Evolutionary conservation across 805 yeast genomes (phyloP).

Genomic region (Metschnikowia cubensis): DNA sequence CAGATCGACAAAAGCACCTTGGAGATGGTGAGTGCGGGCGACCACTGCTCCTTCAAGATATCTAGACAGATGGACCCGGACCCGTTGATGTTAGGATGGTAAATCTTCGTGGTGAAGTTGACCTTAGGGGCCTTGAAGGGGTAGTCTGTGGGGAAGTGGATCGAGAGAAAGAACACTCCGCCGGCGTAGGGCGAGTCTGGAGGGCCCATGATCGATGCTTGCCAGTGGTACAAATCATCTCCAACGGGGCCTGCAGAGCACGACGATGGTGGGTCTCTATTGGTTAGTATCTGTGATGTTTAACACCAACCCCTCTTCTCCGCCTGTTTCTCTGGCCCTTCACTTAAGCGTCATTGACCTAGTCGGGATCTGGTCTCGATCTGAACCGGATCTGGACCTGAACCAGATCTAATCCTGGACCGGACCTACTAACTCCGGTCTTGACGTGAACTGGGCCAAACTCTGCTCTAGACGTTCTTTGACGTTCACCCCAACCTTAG

Average conservation of each 20-base stretch:
- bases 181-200: conserved; percentile 86
- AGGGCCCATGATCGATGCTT: conserved; percentile 99
- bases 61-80: conserved; percentile 96
- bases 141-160: conserved; percentile 98
- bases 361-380: too few species aligned
- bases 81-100: conserved; percentile 95
- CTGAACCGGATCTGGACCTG: too few species aligned
- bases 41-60: conserved; percentile 97
- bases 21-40: conserved; percentile 95
- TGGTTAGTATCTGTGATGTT: conserved; percentile 13
- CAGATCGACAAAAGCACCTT: conserved; percentile 93
- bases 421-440: too few species aligned
- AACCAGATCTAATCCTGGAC: too few species aligned
- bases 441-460: too few species aligned
- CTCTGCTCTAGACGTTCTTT: too few species aligned
- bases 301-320: too few species aligned
- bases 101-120: conserved; percentile 87
- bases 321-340: too few species aligned
- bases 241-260: conserved; percentile 99
- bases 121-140: conserved; percentile 97
- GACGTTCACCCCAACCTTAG: too few species aligned
- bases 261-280: conserved; percentile 96
- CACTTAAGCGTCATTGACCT: too few species aligned
- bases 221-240: conserved; percentile 98
- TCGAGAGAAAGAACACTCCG: conserved; percentile 93